Conservation (phyloP, 2,329 filamentous ascomycete species). For the Didymella pinodella region DNA sequence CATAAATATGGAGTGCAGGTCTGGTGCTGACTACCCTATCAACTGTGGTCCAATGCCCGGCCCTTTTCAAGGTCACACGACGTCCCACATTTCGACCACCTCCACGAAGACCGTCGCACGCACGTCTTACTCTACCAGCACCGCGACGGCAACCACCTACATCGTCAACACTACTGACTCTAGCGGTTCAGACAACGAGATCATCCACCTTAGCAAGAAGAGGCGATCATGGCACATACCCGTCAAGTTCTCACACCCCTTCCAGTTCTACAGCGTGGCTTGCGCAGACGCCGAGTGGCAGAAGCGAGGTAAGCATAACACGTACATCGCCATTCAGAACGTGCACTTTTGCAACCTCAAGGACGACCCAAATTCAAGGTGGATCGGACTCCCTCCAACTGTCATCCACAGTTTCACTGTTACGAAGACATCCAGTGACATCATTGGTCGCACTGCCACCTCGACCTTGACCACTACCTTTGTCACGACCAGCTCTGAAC, state of each 20-base stretch:
- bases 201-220: too few species aligned
- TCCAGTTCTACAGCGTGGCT: background rate
- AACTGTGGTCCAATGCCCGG: constrained; percentile 18
- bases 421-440: background rate
- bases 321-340: constrained; percentile 27
- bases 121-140: background rate
- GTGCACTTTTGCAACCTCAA: constrained; percentile 16
- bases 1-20: constrained; percentile 30
- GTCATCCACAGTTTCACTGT: background rate
- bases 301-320: constrained; percentile 23
- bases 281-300: constrained; percentile 38
- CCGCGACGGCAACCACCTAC: background rate
- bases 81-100: constrained; percentile 2
- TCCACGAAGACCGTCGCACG: background rate
- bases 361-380: constrained; percentile 8
- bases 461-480: background rate
- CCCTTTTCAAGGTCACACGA: constrained; percentile 1
- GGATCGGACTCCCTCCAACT: constrained; percentile 17
- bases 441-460: background rate
- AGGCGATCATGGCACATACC: constrained; percentile 26
- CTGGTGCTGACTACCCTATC: constrained; percentile 13
- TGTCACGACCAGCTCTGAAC: constrained; percentile 14
- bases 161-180: background rate
- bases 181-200: background rate
- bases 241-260: constrained; percentile 31